phyloP scores from a whole-genome alignment of 2,329 filamentous ascomycete genomes.

The Grosmannia huntii region DNA sequence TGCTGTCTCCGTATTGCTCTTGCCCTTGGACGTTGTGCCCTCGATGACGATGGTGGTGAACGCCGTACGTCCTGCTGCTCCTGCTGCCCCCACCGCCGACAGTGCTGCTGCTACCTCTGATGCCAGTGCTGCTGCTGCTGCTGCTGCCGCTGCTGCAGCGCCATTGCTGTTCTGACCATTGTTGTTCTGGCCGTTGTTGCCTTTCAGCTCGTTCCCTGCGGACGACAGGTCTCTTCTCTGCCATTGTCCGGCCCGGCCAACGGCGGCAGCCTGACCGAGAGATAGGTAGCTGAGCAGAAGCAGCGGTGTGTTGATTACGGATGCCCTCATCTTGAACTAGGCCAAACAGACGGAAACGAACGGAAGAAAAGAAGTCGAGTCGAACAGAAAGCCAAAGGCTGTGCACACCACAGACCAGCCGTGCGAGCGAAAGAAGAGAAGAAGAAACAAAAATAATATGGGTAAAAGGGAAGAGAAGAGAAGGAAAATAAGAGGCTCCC shows the following conservation, averaged over 20 bases:
- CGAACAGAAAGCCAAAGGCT: background rate
- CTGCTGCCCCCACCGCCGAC: background rate
- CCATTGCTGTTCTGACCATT: background rate
- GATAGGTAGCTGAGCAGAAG: conserved; percentile 16
- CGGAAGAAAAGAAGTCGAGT: background rate
- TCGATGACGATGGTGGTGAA: background rate
- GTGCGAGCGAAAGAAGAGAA: conserved; percentile 2
- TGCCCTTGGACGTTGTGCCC: background rate
- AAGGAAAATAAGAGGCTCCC: background rate
- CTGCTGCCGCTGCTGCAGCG: conserved; percentile 13
- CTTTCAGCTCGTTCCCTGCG: conserved; percentile 1
- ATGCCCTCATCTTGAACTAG: conserved; percentile 15
- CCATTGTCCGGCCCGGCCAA: background rate
- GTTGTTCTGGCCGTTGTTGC: background rate
- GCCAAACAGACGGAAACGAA: background rate
- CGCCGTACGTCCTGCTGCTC: background rate
- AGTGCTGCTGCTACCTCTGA: background rate
- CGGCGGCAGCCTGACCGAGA: conserved; percentile 16
- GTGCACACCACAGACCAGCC: conserved; percentile 8
- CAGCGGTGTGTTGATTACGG: conserved; percentile 10
- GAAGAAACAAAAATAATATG: background rate
- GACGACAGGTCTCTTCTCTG: background rate
- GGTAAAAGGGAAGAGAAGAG: background rate
- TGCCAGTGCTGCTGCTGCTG: background rate
- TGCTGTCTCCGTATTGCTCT: background rate